Evolutionary conservation across 805 yeast species (phyloP), one percentile per base, ranked within the genome.

Genomic region (Ogataea nonfermentans): DNA sequence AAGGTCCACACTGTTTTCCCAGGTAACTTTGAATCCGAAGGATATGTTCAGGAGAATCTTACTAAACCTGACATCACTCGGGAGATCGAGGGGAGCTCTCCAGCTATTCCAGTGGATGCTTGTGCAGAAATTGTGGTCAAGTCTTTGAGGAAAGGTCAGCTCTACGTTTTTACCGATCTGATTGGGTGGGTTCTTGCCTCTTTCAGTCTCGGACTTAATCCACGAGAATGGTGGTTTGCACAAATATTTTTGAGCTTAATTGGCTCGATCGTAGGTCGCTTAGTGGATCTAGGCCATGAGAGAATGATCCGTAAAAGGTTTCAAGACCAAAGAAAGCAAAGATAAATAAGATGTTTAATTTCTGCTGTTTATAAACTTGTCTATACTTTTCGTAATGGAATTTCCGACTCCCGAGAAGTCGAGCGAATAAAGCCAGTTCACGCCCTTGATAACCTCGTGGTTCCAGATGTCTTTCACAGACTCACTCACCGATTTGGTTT

Each of bases 11-110:
- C 87, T 44, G 78, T 88, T 0, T 81, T 78, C 53, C 95, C 98
- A 0, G 99, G 99, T 0, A 89, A 88, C 57, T 89, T 91, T 62
- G 76, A 71, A 33, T 81, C 95, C 47, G 98, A 90, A 60, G 99
- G 99, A 0, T 93, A 62, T 55, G 74, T 65, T 3, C 79, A 79
- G 43, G 99, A 93, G 61, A 83, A 90, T 57, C 62, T 65, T 40
- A 83, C 95, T 2, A 93, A 93, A 59, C 98, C 99, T 0, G 74
- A 70, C 8, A 86, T 93, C 41, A 89, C 97, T 1, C 76, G 71
- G 48, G 63, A 63, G 23, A 87, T 93, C 24, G 99, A 93, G 61
- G 99, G 98, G 1, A 72, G 95, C 1, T 83, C 95, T 4, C 59
- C 55, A 4, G 79, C 96, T 1, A 81, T 87, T 7, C 53, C 79